These are phyloP conservation scores for Selenicereus undatus DNA, from an alignment of 148 eudicot species.

Conservation along the genomic window DNA sequence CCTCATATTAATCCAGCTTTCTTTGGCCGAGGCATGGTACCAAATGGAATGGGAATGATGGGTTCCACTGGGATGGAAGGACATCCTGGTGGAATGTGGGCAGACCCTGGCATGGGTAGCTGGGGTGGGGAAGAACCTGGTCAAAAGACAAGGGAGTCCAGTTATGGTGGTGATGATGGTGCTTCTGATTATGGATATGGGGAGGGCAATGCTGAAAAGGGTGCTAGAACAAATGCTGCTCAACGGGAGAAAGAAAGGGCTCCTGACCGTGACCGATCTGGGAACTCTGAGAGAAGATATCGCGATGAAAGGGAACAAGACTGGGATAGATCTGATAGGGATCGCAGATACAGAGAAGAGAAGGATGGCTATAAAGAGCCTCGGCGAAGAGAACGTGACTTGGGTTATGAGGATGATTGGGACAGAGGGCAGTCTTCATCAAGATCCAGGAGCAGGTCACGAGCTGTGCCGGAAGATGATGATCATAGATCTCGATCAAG, in stretches of 20 bases:
- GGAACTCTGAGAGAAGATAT: slow-evolving; percentile 65
- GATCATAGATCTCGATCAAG: slow-evolving; percentile 74
- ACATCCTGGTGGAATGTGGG: slow-evolving; percentile 75
- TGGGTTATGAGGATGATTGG: slow-evolving; percentile 70
- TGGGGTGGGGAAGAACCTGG: slow-evolving; percentile 79
- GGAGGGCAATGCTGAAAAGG: slow-evolving; percentile 67
- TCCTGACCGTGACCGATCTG: slow-evolving; percentile 70
- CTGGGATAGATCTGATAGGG: slow-evolving; percentile 69
- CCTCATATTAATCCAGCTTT: slow-evolving; percentile 96
- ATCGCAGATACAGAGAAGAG: slow-evolving; percentile 58
- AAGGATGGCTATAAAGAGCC: slow-evolving; percentile 61
- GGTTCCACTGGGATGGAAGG: slow-evolving; percentile 67
- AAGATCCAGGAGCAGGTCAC: slow-evolving; percentile 75
- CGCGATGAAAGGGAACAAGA: slow-evolving; percentile 76
- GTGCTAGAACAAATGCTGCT: slow-evolving; percentile 50
- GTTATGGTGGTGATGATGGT: slow-evolving; percentile 88
- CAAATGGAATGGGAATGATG: slow-evolving; percentile 85
- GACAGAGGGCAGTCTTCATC: slow-evolving; percentile 78
- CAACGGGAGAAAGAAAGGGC: slow-evolving; percentile 70
- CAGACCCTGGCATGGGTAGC: slow-evolving; percentile 64
- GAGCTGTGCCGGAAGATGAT: slow-evolving; percentile 63
- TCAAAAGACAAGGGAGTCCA: slow-evolving; percentile 68
- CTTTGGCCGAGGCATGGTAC: slow-evolving; percentile 72
- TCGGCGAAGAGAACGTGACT: slow-evolving; percentile 60
- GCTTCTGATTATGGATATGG: slow-evolving; percentile 80